Percentiles rank a stretch among this genome's conserved stretches.
Evolutionary conservation across 176 grass and related monocot genomes (phyloP).

Genomic region (Cenchrus americanus): DNA sequence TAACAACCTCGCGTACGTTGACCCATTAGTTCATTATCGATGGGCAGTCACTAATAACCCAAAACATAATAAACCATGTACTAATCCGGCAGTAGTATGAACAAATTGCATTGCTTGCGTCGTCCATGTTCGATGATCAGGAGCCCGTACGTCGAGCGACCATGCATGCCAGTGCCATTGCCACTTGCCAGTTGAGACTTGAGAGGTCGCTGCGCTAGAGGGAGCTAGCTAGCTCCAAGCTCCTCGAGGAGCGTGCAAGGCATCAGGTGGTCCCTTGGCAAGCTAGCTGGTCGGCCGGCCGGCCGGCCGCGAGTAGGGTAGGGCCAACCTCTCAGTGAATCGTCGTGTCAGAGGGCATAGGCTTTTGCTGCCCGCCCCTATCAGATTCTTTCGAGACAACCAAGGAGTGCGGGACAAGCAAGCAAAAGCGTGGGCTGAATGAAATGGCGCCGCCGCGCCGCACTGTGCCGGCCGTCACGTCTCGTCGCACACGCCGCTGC

Average conservation of each 20-base stretch:
- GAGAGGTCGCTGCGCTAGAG: no score
- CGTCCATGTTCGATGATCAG: no score
- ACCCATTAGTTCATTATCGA: no score
- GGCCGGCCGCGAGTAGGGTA: not conserved
- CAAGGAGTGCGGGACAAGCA: not conserved
- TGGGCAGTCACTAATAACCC: no score
- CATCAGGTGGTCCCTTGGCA: not conserved
- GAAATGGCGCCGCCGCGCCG: not conserved
- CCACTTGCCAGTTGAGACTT: no score
- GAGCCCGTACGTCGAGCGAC: no score
- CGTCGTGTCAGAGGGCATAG: not conserved
- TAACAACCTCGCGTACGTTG: no score
- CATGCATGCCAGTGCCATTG: no score
- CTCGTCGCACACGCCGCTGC: constrained; percentile 19
- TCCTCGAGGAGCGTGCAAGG: not conserved
- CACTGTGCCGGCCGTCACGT: not conserved
- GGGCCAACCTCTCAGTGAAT: not conserved
- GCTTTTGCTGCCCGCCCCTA: not conserved
- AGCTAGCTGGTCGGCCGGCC: not conserved
- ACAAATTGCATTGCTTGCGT: no score
- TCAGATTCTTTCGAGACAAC: not conserved
- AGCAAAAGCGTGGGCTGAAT: not conserved
- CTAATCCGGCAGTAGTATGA: no score
- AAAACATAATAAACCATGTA: no score
- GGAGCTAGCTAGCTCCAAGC: no score